These are phyloP conservation scores for Phycomyces nitens DNA, from an alignment of 192 early-diverging fungal species.

Conservation along the genomic window DNA sequence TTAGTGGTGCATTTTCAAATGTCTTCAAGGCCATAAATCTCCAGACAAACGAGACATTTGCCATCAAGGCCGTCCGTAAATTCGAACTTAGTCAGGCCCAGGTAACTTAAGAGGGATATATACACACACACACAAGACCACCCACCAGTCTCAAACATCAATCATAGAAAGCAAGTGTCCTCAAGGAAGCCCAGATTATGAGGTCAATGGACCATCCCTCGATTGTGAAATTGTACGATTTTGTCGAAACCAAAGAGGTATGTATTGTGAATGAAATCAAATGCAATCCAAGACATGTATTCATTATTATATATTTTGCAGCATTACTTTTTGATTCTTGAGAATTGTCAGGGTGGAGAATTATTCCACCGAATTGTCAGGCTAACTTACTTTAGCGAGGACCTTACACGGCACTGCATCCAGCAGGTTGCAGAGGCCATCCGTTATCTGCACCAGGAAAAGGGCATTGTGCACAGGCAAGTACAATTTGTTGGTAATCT, in stretches of 20 bases:
- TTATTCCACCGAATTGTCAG: slow-evolving; percentile 83
- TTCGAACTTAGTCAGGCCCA: slow-evolving; percentile 68
- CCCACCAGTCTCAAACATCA: not conserved
- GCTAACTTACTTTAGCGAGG: slow-evolving; percentile 79
- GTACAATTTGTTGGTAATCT: not conserved
- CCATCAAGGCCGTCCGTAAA: slow-evolving; percentile 83
- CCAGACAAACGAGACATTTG: slow-evolving; percentile 61
- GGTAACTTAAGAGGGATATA: too few species aligned
- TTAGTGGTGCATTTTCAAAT: slow-evolving; percentile 80
- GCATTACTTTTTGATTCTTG: slow-evolving; percentile 76
- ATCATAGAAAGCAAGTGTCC: slow-evolving; percentile 66
- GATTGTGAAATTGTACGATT: slow-evolving; percentile 72
- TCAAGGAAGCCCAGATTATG: slow-evolving; percentile 86
- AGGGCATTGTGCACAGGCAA: slow-evolving; percentile 67
- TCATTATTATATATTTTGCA: slow-evolving; percentile 4
- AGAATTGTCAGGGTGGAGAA: slow-evolving; percentile 83
- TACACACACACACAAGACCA: not conserved
- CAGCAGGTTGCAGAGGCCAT: slow-evolving; percentile 83
- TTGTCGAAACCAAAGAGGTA: slow-evolving; percentile 65
- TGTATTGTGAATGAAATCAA: not conserved
- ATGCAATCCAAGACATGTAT: not conserved
- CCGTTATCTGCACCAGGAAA: slow-evolving; percentile 79
- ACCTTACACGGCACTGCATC: slow-evolving; percentile 74
- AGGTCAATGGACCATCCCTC: slow-evolving; percentile 71
- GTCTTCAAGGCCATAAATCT: slow-evolving; percentile 74